Conservation (phyloP, 164 flowering plant species). For the Nelumbo lutea region DNA sequence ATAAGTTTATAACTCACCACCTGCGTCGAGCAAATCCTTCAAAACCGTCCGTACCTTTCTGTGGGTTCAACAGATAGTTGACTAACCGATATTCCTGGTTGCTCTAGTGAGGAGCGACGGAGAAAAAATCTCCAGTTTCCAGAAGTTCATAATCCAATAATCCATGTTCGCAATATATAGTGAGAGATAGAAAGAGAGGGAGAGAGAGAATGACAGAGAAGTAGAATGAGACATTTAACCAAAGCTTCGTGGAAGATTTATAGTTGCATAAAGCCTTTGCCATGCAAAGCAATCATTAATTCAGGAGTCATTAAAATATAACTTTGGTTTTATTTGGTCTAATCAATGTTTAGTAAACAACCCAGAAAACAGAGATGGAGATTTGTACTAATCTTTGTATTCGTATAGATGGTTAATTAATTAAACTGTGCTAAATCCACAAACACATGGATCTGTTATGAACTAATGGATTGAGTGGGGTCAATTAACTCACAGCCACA, state of each 20-base stretch:
- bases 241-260: not conserved
- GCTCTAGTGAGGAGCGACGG: not conserved
- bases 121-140: constrained; percentile 1
- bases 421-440: too few relatives aligned
- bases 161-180: not conserved
- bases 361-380: too few relatives aligned
- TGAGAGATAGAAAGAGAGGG: too few relatives aligned
- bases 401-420: too few relatives aligned
- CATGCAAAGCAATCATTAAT: not conserved
- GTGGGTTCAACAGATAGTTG: constrained; percentile 5
- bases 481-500: too few relatives aligned
- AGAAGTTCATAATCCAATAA: too few relatives aligned
- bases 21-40: not conserved
- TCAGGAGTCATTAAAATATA: too few relatives aligned
- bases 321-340: too few relatives aligned
- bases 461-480: too few relatives aligned
- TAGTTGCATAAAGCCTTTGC: not conserved
- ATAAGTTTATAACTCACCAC: not conserved
- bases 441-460: too few relatives aligned
- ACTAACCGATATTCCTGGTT: constrained; percentile 7
- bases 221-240: not conserved
- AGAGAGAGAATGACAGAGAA: not conserved
- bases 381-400: too few relatives aligned
- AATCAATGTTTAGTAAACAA: too few relatives aligned
- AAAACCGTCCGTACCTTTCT: not conserved